These are phyloP conservation scores for Pterocarpus macrocarpus DNA, from an alignment of 306 rosid species.

Conservation along the genomic window DNA sequence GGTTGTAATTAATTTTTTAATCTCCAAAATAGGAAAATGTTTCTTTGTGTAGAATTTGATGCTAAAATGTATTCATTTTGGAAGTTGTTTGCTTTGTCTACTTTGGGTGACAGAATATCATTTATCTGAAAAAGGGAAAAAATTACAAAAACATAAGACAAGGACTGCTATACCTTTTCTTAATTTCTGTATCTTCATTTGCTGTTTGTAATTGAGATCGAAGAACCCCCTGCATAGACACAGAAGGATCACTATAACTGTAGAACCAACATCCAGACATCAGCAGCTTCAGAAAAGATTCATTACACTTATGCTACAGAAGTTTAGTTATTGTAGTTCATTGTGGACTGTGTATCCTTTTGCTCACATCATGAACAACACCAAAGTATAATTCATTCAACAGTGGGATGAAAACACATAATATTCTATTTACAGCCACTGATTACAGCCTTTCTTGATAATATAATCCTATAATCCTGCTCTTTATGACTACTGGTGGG, in stretches of 20 bases:
- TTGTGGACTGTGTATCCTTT: not conserved
- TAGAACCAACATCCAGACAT: slow-evolving; percentile 16
- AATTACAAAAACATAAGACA: not conserved
- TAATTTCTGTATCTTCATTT: slow-evolving; percentile 78
- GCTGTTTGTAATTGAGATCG: slow-evolving; percentile 87
- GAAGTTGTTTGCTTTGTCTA: slow-evolving; percentile 14
- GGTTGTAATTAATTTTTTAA: slow-evolving; percentile 21
- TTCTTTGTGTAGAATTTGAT: slow-evolving; percentile 32
- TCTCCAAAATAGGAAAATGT: not conserved
- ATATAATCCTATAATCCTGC: slow-evolving; percentile 28
- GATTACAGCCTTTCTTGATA: slow-evolving; percentile 17
- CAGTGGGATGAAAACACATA: not conserved
- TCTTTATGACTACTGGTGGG: slow-evolving; percentile 25
- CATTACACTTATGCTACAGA: slow-evolving; percentile 30
- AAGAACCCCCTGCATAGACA: slow-evolving; percentile 77
- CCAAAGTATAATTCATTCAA: slow-evolving; percentile 12
- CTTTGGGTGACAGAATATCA: slow-evolving; percentile 6
- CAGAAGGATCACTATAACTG: slow-evolving; percentile 36
- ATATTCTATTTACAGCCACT: slow-evolving; percentile 10
- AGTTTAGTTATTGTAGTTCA: slow-evolving; percentile 9
- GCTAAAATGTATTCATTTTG: slow-evolving; percentile 11
- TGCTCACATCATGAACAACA: slow-evolving; percentile 25
- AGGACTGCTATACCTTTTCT: slow-evolving; percentile 68
- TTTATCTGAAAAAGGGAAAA: slow-evolving; percentile 4
- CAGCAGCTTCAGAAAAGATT: slow-evolving; percentile 20